Evolutionary conservation across 2,329 filamentous ascomycete genomes (phyloP), one percentile per base, ranked within the genome.

Genomic region (Scorias spongiosa): DNA sequence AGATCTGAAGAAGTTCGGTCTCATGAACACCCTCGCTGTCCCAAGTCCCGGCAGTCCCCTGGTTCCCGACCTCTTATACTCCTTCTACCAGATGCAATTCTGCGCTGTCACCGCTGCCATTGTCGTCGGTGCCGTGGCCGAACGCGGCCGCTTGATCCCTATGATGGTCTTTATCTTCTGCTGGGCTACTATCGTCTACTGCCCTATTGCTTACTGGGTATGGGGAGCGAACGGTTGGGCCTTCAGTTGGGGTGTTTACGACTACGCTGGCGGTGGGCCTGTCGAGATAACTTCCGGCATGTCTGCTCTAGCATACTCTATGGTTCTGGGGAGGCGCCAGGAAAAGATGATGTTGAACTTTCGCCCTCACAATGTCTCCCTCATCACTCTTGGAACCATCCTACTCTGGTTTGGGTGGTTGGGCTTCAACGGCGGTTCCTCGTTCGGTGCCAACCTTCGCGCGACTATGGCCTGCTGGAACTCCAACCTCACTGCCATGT

Each of bases 301-400:
- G 66, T 91, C 86, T 38, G 91, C 89, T 28, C 73, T 96, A 40
- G 91, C 91, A 52, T 98, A 96, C 70, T 94, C 88, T 2, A 82
- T 85, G 84, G 80, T 95, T 32, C 83, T 98, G 48, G 91, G 91
- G 54, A 84, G 87, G 59, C 86, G 91, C 53, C 91, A 95, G 69
- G 89, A 96, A 71, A 91, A 87, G 71, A 95, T 96, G 87, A 95
- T 96, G 85, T 78, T 95, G 67, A 96, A 96, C 75, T 96, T 96
- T 76, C 85, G 91, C 54, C 91, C 91, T 14, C 91, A 98, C 74
- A 98, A 98, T 70, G 91, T 96, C 53, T 94, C 88, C 5, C 76
- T 96, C 58, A 94, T 98, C 66, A 88, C 91, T 1, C 81, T 96
- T 55, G 91, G 91, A 50, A 96, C 91, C 2, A 76, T 94, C 51